These are phyloP conservation scores for Aethionema arabicum DNA, from an alignment of 345 rosid genomes.

Conservation along the genomic window DNA sequence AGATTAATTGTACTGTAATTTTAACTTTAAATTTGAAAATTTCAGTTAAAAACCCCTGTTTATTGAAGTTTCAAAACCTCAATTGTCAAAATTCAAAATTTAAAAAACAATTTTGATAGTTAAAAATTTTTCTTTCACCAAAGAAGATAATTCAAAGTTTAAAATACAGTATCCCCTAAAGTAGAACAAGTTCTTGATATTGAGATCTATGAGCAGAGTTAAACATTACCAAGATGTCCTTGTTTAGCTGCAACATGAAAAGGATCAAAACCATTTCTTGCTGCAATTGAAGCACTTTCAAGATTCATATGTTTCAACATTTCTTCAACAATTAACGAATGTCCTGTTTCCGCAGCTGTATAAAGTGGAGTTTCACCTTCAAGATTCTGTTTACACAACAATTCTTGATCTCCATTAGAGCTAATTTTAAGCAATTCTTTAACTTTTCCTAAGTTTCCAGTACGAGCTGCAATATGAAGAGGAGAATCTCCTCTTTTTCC, in stretches of 20 bases:
- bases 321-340: slow-evolving; percentile 53
- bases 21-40: no score
- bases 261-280: slow-evolving; percentile 80
- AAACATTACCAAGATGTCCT: slow-evolving; percentile 81
- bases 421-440: slow-evolving; percentile 57
- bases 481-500: slow-evolving; percentile 83
- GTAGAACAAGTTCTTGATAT: background rate
- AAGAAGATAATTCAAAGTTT: no score
- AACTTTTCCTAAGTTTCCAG: slow-evolving; percentile 63
- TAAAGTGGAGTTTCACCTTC: slow-evolving; percentile 95
- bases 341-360: slow-evolving; percentile 76
- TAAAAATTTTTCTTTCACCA: no score
- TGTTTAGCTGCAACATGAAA: slow-evolving; percentile 89
- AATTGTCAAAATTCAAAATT: no score
- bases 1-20: no score
- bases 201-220: background rate
- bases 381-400: slow-evolving; percentile 60
- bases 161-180: no score
- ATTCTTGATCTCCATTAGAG: slow-evolving; percentile 37
- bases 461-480: slow-evolving; percentile 80
- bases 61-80: no score
- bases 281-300: slow-evolving; percentile 57
- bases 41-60: no score
- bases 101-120: no score
- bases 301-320: slow-evolving; percentile 69